Evolutionary conservation across 2,329 filamentous ascomycete species (phyloP).

Genomic region (Arachnomyces sp.): DNA sequence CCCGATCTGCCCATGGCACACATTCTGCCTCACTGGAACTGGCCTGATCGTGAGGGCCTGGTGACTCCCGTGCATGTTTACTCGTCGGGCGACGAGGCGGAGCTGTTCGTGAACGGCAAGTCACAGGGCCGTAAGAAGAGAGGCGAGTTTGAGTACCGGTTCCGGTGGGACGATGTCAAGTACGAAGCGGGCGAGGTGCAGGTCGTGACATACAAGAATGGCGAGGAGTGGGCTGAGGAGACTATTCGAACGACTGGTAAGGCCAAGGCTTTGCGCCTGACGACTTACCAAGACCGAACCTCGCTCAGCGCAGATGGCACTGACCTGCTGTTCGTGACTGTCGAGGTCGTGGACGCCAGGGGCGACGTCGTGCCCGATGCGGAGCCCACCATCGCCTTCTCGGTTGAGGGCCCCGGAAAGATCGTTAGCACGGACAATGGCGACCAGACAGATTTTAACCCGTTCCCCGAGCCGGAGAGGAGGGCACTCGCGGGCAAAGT

Average conservation of each 20-base stretch:
- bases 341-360: constrained; percentile 37
- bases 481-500: constrained; percentile 33
- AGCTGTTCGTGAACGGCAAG: constrained; percentile 46
- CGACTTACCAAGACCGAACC: constrained; percentile 29
- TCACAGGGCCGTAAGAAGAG: constrained; percentile 37
- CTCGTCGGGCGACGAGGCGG: constrained; percentile 44
- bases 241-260: constrained; percentile 35
- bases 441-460: constrained; percentile 37
- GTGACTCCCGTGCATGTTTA: constrained; percentile 50
- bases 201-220: constrained; percentile 43
- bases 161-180: constrained; percentile 46
- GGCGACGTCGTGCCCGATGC: constrained; percentile 40
- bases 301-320: constrained; percentile 29
- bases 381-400: constrained; percentile 37
- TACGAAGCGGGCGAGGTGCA: constrained; percentile 42
- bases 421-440: constrained; percentile 48
- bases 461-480: constrained; percentile 34
- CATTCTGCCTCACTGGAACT: constrained; percentile 51
- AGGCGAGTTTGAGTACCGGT: constrained; percentile 35
- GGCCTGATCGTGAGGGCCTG: constrained; percentile 40
- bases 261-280: constrained; percentile 31
- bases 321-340: constrained; percentile 42
- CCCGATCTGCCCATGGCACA: constrained; percentile 43
- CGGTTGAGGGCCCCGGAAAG: constrained; percentile 35
- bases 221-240: constrained; percentile 39